Evolutionary conservation across 371 early-diverging fungal genomes (phyloP).

Genomic region (Vairimorpha necatrix): DNA sequence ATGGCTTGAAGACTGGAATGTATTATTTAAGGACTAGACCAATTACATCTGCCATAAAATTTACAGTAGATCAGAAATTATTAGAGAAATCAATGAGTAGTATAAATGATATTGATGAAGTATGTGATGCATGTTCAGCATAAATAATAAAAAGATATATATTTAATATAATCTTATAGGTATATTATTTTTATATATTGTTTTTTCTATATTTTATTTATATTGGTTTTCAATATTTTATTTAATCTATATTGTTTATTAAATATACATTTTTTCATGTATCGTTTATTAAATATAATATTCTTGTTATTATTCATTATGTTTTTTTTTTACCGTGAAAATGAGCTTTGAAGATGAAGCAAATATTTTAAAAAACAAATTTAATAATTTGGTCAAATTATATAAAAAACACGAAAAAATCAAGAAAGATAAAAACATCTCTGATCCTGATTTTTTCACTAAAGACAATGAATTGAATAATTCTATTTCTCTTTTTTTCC

Average conservation of each 20-base stretch:
- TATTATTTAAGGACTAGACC: conserved; percentile 95
- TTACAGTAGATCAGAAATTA: conserved; percentile 66
- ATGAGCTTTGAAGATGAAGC: conserved; percentile 32
- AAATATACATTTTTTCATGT: neutral
- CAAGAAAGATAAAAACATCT: neutral
- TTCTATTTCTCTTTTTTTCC: conserved; percentile 28
- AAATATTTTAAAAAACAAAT: conserved; percentile 6
- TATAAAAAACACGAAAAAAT: conserved; percentile 38
- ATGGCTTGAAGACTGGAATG: conserved; percentile 97
- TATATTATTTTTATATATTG: neutral
- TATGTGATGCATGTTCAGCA: conserved; percentile 27
- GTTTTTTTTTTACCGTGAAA: neutral
- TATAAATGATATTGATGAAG: conserved; percentile 28
- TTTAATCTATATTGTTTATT: neutral
- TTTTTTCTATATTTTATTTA: neutral
- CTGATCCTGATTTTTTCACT: neutral
- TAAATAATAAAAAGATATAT: conserved; percentile 11
- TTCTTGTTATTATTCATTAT: too few species aligned
- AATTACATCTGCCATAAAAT: conserved; percentile 93
- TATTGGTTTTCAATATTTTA: neutral
- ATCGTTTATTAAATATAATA: too few species aligned
- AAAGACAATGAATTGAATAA: conserved; percentile 23
- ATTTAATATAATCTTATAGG: neutral
- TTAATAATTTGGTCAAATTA: conserved; percentile 19
- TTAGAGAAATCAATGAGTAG: conserved; percentile 43